Conservation (phyloP, 2,329 filamentous ascomycete species). For the Lasiodiplodia citricola region DNA sequence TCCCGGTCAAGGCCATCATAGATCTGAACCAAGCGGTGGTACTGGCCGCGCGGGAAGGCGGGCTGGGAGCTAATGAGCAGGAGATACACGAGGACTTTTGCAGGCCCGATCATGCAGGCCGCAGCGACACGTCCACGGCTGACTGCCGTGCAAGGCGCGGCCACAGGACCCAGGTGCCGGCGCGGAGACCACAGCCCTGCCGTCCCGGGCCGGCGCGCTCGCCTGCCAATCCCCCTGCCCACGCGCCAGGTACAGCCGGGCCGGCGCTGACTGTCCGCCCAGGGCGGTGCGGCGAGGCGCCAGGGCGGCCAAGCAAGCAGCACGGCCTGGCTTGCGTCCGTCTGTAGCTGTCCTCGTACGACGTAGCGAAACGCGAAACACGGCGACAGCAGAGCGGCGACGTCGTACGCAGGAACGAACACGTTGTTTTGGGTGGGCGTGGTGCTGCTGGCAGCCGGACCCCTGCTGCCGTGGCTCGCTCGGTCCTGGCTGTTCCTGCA, state of each 20-base stretch:
- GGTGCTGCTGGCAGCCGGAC: conserved; percentile 4
- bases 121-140: conserved; percentile 17
- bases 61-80: conserved; percentile 21
- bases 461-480: conserved; percentile 5
- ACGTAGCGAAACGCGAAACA: conserved; percentile 20
- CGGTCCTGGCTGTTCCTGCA: conserved; percentile 1
- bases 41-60: conserved; percentile 20
- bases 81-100: conserved; percentile 27
- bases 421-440: conserved; percentile 17
- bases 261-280: neutral
- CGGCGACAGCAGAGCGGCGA: conserved; percentile 21
- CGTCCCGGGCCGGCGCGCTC: neutral
- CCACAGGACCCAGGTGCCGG: conserved; percentile 2
- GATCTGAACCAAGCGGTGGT: conserved; percentile 24
- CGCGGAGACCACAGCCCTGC: conserved; percentile 13
- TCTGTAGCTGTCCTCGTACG: conserved; percentile 7
- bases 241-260: neutral
- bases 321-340: conserved; percentile 1
- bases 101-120: conserved; percentile 22
- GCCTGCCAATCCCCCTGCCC: neutral
- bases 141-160: conserved; percentile 15
- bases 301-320: neutral
- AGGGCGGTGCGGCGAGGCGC: neutral
- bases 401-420: conserved; percentile 23
- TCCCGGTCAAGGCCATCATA: conserved; percentile 17